phyloP scores from a whole-genome alignment of 495 filamentous ascomycete species.

The Cladorrhinum samala region DNA sequence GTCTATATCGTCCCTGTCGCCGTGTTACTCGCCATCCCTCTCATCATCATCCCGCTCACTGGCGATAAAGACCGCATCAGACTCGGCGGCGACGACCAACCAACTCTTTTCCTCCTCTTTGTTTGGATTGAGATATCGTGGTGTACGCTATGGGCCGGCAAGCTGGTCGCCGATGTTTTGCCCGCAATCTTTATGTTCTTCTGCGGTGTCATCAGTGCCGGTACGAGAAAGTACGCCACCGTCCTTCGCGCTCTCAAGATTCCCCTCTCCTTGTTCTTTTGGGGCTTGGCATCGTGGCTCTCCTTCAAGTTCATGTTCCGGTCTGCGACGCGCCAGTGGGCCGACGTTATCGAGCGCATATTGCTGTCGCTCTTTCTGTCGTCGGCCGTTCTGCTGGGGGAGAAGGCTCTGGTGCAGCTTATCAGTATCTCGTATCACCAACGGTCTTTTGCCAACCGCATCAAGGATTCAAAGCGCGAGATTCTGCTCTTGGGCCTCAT shows the following conservation, averaged over 20 bases:
- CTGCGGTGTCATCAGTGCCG: slow-evolving; percentile 81
- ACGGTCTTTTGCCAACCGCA: slow-evolving; percentile 81
- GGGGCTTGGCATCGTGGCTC: slow-evolving; percentile 71
- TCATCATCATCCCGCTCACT: slow-evolving; percentile 62
- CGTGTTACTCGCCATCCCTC: slow-evolving; percentile 67
- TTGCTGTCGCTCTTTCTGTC: slow-evolving; percentile 72
- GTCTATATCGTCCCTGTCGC: slow-evolving; percentile 81
- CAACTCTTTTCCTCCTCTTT: slow-evolving; percentile 68
- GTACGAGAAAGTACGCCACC: slow-evolving; percentile 85
- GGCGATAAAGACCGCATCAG: slow-evolving; percentile 31
- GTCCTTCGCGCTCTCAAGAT: slow-evolving; percentile 76
- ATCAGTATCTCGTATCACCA: slow-evolving; percentile 94
- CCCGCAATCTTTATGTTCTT: slow-evolving; percentile 81
- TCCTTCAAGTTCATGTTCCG: slow-evolving; percentile 67
- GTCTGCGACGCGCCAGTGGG: slow-evolving; percentile 32
- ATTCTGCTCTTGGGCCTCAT: slow-evolving; percentile 72
- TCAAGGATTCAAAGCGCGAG: slow-evolving; percentile 82
- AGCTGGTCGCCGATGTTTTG: slow-evolving; percentile 72
- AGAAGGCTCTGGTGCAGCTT: slow-evolving; percentile 82
- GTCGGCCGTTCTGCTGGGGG: slow-evolving; percentile 66
- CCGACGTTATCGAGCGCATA: slow-evolving; percentile 56
- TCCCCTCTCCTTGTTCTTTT: slow-evolving; percentile 80
- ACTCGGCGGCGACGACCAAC: slow-evolving; percentile 37
- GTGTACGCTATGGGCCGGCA: slow-evolving; percentile 81
- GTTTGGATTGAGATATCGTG: slow-evolving; percentile 89